Evolutionary conservation across 2,329 filamentous ascomycete genomes (phyloP), one percentile per base, ranked within the genome.

Genomic region (Lachnellula subtilissima): DNA sequence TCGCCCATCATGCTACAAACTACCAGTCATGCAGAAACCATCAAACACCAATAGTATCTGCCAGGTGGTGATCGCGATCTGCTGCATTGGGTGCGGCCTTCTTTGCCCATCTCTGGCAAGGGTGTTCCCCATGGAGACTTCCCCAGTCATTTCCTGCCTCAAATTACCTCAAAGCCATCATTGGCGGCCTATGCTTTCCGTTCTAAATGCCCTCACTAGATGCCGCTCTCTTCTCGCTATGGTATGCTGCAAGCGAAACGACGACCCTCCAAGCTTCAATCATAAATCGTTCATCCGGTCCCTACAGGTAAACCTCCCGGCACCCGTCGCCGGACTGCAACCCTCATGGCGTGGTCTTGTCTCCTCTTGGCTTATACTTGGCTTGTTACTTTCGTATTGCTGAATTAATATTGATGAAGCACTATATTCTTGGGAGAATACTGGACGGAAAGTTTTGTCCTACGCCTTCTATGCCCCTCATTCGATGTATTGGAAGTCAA

Each of bases 11-110:
- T 53, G 51, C 19, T 25, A 48, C 42, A 43, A 7, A 14, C 36
- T 39, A 19, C 3, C 2, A 11, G 23, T 22, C 48, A 50, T 19
- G 32, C 19, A 35, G 43, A 23, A 19, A 9, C 23, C 17, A n/a
- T 32, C 19, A 8, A n/a, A 46, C 50, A 46, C 39, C 50, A 52
- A 52, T 45, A n/a, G 19, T 19, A 45, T 4, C 15, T 15, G 11
- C 14, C 28, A 22, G 42, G 19, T 25, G 11, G 22, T 19, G n/a
- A 12, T 14, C 42, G 42, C 23, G 25, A 52, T 52, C 25, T 56
- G 49, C 49, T 17, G 19, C 23, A 48, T 49, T 56, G 17, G 48
- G 35, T 35, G n/a, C 35, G 48, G 53, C 50, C 45, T 52, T 25
- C 36, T 23, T 11, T 19, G n/a, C 23, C 14, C 50, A 35, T 23